A percentile compares a stretch with the other conserved stretches of the same genome.
Conservation (phyloP, 2,329 filamentous ascomycete species). For the Pleomassaria siparia region DNA sequence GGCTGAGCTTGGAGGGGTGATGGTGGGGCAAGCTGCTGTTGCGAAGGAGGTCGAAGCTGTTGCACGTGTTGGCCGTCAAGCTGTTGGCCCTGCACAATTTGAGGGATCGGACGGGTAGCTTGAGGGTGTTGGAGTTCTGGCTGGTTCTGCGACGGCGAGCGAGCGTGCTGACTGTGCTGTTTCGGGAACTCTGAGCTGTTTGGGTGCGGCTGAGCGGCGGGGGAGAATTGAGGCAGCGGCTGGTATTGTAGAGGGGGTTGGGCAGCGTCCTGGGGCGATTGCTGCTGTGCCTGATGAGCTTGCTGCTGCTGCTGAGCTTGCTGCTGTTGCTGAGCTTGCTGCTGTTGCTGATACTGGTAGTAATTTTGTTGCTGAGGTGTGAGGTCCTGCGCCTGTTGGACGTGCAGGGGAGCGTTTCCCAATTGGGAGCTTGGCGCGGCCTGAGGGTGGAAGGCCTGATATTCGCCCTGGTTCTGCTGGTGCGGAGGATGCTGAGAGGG, state of each 20-base stretch:
- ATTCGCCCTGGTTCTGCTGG: slow-evolving; percentile 26
- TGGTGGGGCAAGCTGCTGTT: slow-evolving; percentile 37
- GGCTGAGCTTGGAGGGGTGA: slow-evolving; percentile 36
- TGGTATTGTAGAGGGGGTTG: slow-evolving; percentile 29
- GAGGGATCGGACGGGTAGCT: slow-evolving; percentile 30
- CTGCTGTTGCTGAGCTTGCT: slow-evolving; percentile 23
- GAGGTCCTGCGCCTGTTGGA: slow-evolving; percentile 19
- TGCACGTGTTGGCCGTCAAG: slow-evolving; percentile 32
- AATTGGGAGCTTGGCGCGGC: slow-evolving; percentile 31
- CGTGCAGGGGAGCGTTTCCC: slow-evolving; percentile 32
- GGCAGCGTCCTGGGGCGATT: slow-evolving; percentile 28
- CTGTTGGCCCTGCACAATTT: slow-evolving; percentile 31
- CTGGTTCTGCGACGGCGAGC: slow-evolving; percentile 29
- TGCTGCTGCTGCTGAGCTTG: slow-evolving; percentile 28
- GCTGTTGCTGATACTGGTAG: slow-evolving; percentile 34
- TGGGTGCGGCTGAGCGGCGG: slow-evolving; percentile 30
- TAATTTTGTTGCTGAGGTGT: slow-evolving; percentile 31
- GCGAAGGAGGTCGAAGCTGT: slow-evolving; percentile 36
- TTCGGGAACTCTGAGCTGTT: slow-evolving; percentile 32
- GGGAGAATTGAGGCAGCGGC: slow-evolving; percentile 26
- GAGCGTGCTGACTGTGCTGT: slow-evolving; percentile 26
- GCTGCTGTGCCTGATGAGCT: slow-evolving; percentile 25
- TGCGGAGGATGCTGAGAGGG: slow-evolving; percentile 23
- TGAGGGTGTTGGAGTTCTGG: slow-evolving; percentile 37
- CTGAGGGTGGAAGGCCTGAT: slow-evolving; percentile 37